Evolutionary conservation across 192 early-diverging fungal species (phyloP).

Genomic region (Podila epicladia): DNA sequence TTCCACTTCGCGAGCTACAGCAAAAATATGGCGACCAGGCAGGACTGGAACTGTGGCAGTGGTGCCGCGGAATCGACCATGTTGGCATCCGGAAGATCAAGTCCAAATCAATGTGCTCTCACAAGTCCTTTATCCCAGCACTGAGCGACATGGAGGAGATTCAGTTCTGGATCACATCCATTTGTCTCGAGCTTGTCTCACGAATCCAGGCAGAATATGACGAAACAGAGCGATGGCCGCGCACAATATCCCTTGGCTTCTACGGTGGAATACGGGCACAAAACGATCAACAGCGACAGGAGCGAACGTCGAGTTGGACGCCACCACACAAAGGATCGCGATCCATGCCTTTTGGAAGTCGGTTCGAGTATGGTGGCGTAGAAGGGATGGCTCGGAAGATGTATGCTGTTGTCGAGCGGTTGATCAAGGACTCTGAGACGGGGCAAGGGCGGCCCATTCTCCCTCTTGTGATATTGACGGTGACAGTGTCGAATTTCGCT

Average conservation of each 20-base stretch:
- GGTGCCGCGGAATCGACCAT: conserved; percentile 48
- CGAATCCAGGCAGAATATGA: conserved; percentile 42
- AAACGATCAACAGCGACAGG: conserved; percentile 2
- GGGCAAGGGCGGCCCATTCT: conserved; percentile 27
- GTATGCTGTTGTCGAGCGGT: conserved; percentile 19
- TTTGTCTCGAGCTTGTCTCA: conserved; percentile 28
- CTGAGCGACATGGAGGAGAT: conserved; percentile 39
- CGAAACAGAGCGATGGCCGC: conserved; percentile 41
- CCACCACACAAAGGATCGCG: conserved; percentile 25
- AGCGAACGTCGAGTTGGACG: conserved; percentile 11
- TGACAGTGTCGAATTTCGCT: conserved; percentile 42
- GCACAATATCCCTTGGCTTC: conserved; percentile 39
- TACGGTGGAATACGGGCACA: conserved; percentile 16
- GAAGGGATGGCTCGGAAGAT: conserved; percentile 38
- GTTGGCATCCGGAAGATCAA: conserved; percentile 42
- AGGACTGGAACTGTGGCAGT: conserved; percentile 48
- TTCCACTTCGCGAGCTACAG: conserved; percentile 38
- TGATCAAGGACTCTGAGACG: conserved; percentile 36
- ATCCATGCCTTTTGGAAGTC: conserved; percentile 37
- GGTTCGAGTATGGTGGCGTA: conserved; percentile 46
- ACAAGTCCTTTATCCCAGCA: conserved; percentile 49
- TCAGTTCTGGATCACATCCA: conserved; percentile 42
- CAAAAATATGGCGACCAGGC: conserved; percentile 42
- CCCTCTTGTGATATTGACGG: conserved; percentile 28
- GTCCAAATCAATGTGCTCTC: conserved; percentile 50